Evolutionary conservation across 106 monocot species (phyloP), one percentile per base, ranked within the genome.

Genomic region (Hemerocallis citrina): DNA sequence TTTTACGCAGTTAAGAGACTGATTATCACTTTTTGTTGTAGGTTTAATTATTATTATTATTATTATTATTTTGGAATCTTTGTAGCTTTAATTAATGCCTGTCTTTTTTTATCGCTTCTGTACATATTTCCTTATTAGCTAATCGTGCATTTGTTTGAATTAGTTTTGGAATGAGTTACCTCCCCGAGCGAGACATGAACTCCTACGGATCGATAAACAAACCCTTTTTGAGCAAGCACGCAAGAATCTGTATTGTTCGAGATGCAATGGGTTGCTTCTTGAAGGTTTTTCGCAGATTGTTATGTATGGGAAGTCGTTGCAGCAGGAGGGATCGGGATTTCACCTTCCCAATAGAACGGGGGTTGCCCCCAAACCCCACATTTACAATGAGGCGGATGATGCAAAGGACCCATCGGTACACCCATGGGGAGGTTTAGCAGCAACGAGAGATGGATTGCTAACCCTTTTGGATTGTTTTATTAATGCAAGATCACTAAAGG

Each of bases 251-350:
- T 96, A 96, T 68, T 96, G 96, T 33, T 96, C 96, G 1, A 78
- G 96, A 61, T 96, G 96, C 81, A 90, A 96, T 72, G 96, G 96
- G 25, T 55, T 95, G 63, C 86, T 96, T 61, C 76, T 96, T 42
- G 90, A 96, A 63, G 73, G 80, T n/a, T 96, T 81, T 62, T 76
- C 83, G 25, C 95, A 95, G 73, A 86, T 90, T 57, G 72, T 95
- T 27, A 72, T 81, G 68, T 81, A 82, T 63, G 84, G 84, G 19
- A 96, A 84, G 72, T 81, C 84, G 29, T 71, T 91, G 67, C 86
- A 90, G 40, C 86, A 65, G 40, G 83, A 84, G 35, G 61, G 57
- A 43, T 25, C 16, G n/a, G 69, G 65, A n/a, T 13, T 28, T 28
- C 30, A 48, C 42, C 51, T 42, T 52, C 42, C 48, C 16, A 74